These are phyloP conservation scores for Fraxinus ornus DNA, from an alignment of 305 asterid species.

Conservation along the genomic window DNA sequence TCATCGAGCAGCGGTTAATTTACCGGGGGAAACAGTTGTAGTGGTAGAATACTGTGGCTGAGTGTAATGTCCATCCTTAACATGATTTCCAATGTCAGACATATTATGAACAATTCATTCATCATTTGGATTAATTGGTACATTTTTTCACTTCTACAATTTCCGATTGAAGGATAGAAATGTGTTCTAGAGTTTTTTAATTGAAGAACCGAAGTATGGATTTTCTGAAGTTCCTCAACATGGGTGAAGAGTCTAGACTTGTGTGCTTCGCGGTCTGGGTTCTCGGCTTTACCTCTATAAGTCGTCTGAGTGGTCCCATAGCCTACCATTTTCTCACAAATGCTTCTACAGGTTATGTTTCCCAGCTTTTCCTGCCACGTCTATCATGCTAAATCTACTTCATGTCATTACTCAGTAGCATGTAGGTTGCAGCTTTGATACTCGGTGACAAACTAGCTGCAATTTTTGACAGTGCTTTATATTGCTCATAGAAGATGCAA, in stretches of 20 bases:
- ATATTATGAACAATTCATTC: too few species aligned
- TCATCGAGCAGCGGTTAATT: constrained; percentile 59
- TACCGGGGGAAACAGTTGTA: constrained; percentile 76
- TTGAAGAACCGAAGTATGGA: background rate
- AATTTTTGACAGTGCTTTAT: constrained; percentile 19
- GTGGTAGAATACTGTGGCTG: constrained; percentile 58
- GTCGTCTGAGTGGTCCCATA: constrained; percentile 43
- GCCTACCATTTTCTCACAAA: constrained; percentile 83
- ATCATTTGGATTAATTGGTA: too few species aligned
- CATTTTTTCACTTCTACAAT: too few species aligned
- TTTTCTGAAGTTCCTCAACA: too few species aligned
- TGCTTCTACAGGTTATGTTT: constrained; percentile 78
- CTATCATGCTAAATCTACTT: constrained; percentile 52
- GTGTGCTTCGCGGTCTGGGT: constrained; percentile 53
- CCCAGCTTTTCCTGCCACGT: constrained; percentile 56
- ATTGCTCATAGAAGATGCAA: constrained; percentile 28
- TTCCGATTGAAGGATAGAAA: too few species aligned
- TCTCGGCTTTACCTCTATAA: constrained; percentile 58
- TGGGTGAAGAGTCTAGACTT: too few species aligned
- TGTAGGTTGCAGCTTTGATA: constrained; percentile 80
- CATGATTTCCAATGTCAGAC: too few species aligned
- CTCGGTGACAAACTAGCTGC: constrained; percentile 44
- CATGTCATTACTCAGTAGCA: constrained; percentile 69
- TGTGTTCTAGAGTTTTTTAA: too few species aligned
- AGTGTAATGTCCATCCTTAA: constrained; percentile 36